Percentiles rank a stretch among this genome's conserved stretches.
Conservation (phyloP, 768 basidiomycete genomes). For the Neoboletus magnificus region DNA sequence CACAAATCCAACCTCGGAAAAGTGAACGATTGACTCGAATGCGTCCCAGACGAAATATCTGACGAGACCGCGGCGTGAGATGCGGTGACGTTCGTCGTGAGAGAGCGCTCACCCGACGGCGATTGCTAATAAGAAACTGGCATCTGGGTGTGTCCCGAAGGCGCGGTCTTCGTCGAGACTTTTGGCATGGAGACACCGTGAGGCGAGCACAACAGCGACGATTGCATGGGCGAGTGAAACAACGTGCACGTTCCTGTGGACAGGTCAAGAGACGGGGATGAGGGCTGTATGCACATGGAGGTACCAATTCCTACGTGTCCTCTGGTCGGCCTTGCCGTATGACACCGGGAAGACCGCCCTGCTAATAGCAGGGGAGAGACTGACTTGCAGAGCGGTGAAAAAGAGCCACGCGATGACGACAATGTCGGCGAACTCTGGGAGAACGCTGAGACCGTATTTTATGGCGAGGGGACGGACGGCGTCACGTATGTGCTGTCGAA, state of each 20-base stretch:
- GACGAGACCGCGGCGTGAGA: not conserved
- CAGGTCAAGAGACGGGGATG: not conserved
- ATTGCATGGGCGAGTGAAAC: slow-evolving; percentile 74
- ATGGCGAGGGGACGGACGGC: slow-evolving; percentile 27
- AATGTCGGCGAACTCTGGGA: slow-evolving; percentile 53
- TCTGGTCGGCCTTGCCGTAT: slow-evolving; percentile 46
- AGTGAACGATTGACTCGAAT: slow-evolving; percentile 65
- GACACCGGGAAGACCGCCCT: slow-evolving; percentile 44
- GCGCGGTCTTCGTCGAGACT: slow-evolving; percentile 58
- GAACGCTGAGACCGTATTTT: slow-evolving; percentile 48
- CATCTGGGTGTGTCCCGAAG: slow-evolving; percentile 67
- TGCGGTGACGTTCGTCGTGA: not conserved
- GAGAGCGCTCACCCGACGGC: slow-evolving; percentile 57
- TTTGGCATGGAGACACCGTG: slow-evolving; percentile 47
- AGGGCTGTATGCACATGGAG: not conserved
- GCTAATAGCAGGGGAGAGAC: slow-evolving; percentile 54
- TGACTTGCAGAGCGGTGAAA: slow-evolving; percentile 57
- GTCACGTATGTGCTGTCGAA: slow-evolving; percentile 29
- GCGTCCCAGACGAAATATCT: slow-evolving; percentile 87
- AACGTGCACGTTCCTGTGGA: slow-evolving; percentile 60
- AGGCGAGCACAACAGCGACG: slow-evolving; percentile 61
- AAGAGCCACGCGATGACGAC: slow-evolving; percentile 51
- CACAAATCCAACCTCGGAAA: slow-evolving; percentile 69
- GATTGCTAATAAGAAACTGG: slow-evolving; percentile 61
- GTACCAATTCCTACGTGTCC: slow-evolving; percentile 61